phyloP scores from a whole-genome alignment of 345 rosid species.

The Jatropha curcas region DNA sequence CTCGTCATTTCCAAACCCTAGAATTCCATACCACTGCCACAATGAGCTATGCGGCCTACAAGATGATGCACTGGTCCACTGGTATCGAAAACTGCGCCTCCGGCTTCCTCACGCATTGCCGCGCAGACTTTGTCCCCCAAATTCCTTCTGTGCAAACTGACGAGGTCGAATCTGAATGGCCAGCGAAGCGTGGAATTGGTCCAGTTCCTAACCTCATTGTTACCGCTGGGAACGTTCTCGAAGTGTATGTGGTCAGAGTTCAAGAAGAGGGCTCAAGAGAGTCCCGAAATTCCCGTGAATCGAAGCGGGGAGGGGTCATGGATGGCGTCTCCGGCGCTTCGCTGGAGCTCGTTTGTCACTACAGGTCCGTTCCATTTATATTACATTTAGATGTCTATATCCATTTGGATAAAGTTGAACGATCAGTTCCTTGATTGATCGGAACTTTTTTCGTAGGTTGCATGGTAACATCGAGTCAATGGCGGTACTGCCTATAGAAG shows the following conservation, averaged over 20 bases:
- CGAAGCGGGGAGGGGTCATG: constrained; percentile 72
- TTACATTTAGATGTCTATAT: not conserved
- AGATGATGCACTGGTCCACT: constrained; percentile 97
- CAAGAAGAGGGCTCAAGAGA: constrained; percentile 62
- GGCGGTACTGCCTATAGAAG: constrained; percentile 68
- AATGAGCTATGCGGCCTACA: constrained; percentile 97
- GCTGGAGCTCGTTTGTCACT: constrained; percentile 91
- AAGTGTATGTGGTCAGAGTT: constrained; percentile 77
- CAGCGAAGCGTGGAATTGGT: constrained; percentile 56
- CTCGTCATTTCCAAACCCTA: constrained; percentile 16
- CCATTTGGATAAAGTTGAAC: no score
- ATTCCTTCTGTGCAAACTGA: constrained; percentile 53
- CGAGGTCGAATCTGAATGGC: constrained; percentile 67
- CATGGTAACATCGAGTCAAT: constrained; percentile 91
- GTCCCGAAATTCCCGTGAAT: constrained; percentile 41
- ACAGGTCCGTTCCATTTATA: constrained; percentile 46
- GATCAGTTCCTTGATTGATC: not conserved
- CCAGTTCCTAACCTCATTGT: constrained; percentile 76
- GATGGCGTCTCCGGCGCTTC: constrained; percentile 78
- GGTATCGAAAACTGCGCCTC: constrained; percentile 82
- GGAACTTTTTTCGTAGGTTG: constrained; percentile 42
- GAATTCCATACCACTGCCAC: not conserved
- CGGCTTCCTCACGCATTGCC: constrained; percentile 76
- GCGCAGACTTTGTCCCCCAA: constrained; percentile 57
- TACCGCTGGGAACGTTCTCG: constrained; percentile 75